Evolutionary conservation across 805 yeast genomes (phyloP).

Genomic region (Suhomyces pyralidae): DNA sequence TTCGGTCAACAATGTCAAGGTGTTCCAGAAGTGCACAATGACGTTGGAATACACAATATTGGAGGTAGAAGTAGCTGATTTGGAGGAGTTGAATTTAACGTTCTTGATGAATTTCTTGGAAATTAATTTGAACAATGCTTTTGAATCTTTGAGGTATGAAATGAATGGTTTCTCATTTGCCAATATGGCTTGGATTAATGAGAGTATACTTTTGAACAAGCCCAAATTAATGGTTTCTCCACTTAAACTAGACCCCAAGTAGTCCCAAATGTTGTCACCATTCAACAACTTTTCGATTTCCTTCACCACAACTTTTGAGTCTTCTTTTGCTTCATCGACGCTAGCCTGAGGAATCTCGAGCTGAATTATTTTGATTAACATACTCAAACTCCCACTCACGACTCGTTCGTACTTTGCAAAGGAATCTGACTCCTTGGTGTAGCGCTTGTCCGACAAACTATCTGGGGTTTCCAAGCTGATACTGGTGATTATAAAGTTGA

Average conservation of each 20-base stretch:
- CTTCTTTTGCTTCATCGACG: constrained; percentile 7
- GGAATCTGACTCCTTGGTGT: constrained; percentile 63
- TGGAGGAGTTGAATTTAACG: constrained; percentile 31
- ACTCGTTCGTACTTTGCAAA: constrained; percentile 60
- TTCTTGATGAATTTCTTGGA: constrained; percentile 46
- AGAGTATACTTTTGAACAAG: constrained; percentile 29
- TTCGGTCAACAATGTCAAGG: constrained; percentile 41
- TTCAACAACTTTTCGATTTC: not conserved
- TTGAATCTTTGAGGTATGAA: constrained; percentile 14
- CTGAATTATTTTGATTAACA: constrained; percentile 36
- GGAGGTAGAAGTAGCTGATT: constrained; percentile 19
- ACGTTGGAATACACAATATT: constrained; percentile 44
- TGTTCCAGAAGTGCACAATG: constrained; percentile 48
- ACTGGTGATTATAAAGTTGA: constrained; percentile 52
- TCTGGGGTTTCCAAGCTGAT: constrained; percentile 56
- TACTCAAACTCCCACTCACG: constrained; percentile 45
- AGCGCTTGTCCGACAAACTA: constrained; percentile 73
- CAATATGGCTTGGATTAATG: constrained; percentile 15
- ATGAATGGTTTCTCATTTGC: constrained; percentile 12
- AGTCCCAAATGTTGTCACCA: constrained; percentile 34
- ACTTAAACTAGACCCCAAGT: constrained; percentile 21
- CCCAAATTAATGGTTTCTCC: constrained; percentile 27
- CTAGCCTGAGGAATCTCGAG: not conserved
- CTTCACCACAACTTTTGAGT: not conserved
- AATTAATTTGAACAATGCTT: constrained; percentile 34